phyloP scores from a whole-genome alignment of 768 basidiomycete genomes.

The Termitomyces sp. region DNA sequence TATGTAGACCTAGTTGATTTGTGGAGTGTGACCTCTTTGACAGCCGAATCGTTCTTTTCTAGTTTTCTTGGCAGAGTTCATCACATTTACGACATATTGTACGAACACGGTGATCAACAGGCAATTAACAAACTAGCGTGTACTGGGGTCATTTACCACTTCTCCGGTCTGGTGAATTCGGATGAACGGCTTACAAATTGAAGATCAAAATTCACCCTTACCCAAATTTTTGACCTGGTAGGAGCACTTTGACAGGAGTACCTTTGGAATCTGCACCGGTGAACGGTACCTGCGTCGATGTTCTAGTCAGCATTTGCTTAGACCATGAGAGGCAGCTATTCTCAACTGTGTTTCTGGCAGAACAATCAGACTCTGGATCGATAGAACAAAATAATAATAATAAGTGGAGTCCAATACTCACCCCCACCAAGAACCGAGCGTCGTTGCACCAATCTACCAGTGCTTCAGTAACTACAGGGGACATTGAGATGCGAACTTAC shows the following conservation, averaged over 20 bases:
- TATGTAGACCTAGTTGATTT: too few species aligned
- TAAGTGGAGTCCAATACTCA: slow-evolving; percentile 9
- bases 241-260: slow-evolving; percentile 22
- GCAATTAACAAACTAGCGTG: not conserved
- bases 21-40: not conserved
- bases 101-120: not conserved
- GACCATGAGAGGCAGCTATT: not conserved
- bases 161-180: not conserved
- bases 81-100: not conserved
- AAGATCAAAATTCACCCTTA: slow-evolving; percentile 3
- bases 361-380: not conserved
- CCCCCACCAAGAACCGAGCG: slow-evolving; percentile 30
- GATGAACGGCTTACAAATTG: not conserved
- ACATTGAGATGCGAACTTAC: slow-evolving; percentile 13
- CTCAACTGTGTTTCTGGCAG: slow-evolving; percentile 18
- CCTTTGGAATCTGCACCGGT: slow-evolving; percentile 20
- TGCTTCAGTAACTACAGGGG: not conserved
- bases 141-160: slow-evolving; percentile 1
- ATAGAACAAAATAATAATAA: not conserved
- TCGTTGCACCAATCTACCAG: slow-evolving; percentile 23
- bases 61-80: not conserved
- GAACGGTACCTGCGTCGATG: slow-evolving; percentile 15
- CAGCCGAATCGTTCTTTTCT: not conserved
- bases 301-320: not conserved
- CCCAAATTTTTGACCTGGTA: slow-evolving; percentile 27